phyloP scores from a whole-genome alignment of 163 green algal species.

The Chloroidium sp. region DNA sequence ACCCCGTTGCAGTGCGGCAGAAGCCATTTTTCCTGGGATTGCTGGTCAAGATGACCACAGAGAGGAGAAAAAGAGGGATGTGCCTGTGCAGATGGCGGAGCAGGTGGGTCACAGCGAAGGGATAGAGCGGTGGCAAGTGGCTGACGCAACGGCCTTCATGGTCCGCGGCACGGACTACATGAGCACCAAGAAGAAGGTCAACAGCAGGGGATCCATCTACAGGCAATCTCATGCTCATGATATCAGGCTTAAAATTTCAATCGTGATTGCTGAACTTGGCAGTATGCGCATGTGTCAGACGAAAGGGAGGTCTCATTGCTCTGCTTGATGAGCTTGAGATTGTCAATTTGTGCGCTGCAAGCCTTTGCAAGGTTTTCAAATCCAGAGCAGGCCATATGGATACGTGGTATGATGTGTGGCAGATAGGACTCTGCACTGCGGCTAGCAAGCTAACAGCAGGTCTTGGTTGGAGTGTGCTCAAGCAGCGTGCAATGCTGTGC shows the following conservation, averaged over 20 bases:
- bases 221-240: conserved; percentile 16
- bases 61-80: no score
- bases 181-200: conserved; percentile 52
- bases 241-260: no score
- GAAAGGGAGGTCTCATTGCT: no score
- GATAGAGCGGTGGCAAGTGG: conserved; percentile 26
- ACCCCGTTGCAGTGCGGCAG: no score
- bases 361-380: no score
- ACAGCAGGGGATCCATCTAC: conserved; percentile 51
- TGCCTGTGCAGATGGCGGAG: neutral
- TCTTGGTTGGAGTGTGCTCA: neutral
- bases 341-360: no score
- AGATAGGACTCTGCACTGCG: neutral
- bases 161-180: conserved; percentile 64
- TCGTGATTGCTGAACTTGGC: no score
- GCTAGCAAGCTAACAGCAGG: no score
- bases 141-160: conserved; percentile 40
- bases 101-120: neutral
- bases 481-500: conserved; percentile 4
- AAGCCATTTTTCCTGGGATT: no score
- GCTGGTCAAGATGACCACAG: no score
- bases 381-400: conserved; percentile 32
- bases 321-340: no score
- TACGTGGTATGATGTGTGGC: neutral
- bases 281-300: no score